Conservation (phyloP, 2,329 filamentous ascomycete species). For the Fusarium drepaniforme region DNA sequence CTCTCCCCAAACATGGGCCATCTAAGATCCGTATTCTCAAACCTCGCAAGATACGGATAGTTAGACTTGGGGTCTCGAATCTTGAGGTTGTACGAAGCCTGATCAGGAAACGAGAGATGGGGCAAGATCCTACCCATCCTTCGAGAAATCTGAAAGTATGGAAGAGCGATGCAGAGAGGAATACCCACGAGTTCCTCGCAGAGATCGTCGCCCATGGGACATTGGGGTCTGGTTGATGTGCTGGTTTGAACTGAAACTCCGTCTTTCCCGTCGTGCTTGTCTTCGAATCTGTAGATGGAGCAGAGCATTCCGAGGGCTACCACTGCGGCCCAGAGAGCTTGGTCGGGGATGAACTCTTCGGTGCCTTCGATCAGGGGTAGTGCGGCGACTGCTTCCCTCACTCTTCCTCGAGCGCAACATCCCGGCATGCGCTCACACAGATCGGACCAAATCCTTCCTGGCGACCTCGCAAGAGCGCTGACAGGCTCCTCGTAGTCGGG, state of each 20-base stretch:
- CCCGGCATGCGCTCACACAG: conserved; percentile 66
- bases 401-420: conserved; percentile 62
- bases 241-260: conserved; percentile 54
- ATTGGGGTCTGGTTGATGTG: conserved; percentile 49
- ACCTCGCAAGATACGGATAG: conserved; percentile 63
- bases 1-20: conserved; percentile 67
- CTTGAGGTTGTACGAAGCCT: conserved; percentile 66
- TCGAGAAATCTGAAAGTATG: conserved; percentile 63
- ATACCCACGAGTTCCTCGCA: conserved; percentile 63
- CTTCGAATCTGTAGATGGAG: conserved; percentile 66
- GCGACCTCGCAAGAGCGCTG: conserved; percentile 58
- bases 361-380: conserved; percentile 63
- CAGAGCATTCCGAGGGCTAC: conserved; percentile 65
- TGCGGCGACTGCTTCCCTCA: conserved; percentile 61
- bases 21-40: conserved; percentile 65
- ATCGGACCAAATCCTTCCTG: conserved; percentile 67
- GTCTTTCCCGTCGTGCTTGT: conserved; percentile 64
- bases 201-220: conserved; percentile 63
- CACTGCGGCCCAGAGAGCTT: conserved; percentile 65
- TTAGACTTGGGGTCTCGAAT: conserved; percentile 61
- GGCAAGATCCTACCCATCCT: conserved; percentile 65
- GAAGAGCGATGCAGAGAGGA: conserved; percentile 61
- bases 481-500: conserved; percentile 63
- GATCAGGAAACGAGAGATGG: conserved; percentile 65
- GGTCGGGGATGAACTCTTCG: conserved; percentile 62